These are phyloP conservation scores for Venturia asperata DNA, from an alignment of 2,329 filamentous ascomycete species.

Conservation along the genomic window DNA sequence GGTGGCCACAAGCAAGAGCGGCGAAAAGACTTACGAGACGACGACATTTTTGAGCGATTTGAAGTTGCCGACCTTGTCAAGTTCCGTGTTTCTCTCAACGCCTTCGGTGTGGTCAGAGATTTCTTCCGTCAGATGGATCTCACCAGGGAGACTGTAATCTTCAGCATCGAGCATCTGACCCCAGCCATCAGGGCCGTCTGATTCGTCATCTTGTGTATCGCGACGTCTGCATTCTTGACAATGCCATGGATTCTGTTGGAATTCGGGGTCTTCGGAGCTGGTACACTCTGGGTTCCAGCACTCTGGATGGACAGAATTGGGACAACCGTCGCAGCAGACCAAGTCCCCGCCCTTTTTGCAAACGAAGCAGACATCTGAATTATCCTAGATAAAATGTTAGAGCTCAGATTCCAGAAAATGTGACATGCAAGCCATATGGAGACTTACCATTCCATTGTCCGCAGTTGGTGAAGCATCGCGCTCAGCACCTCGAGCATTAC, in stretches of 20 bases:
- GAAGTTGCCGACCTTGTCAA: slow-evolving; percentile 9
- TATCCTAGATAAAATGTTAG: slow-evolving; percentile 41
- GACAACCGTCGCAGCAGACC: slow-evolving; percentile 89
- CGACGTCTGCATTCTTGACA: slow-evolving; percentile 16
- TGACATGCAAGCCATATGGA: background rate
- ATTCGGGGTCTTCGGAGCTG: slow-evolving; percentile 13
- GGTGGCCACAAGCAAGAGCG: slow-evolving; percentile 16
- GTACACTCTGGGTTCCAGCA: slow-evolving; percentile 69
- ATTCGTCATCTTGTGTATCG: slow-evolving; percentile 1
- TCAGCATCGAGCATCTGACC: slow-evolving; percentile 9
- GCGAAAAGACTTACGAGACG: background rate
- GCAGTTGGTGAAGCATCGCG: background rate
- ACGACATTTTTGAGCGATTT: slow-evolving; percentile 2
- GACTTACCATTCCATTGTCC: background rate
- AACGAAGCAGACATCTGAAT: slow-evolving; percentile 71
- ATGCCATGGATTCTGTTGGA: slow-evolving; percentile 16
- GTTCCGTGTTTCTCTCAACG: background rate
- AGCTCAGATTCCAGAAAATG: slow-evolving; percentile 34
- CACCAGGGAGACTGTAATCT: slow-evolving; percentile 6
- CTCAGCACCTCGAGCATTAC: background rate
- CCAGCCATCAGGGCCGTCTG: slow-evolving; percentile 4
- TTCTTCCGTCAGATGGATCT: background rate
- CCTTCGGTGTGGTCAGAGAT: background rate
- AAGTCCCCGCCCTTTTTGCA: slow-evolving; percentile 80
- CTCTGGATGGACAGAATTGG: slow-evolving; percentile 79